Percentiles rank a stretch among this genome's conserved stretches.
These are phyloP conservation scores for Dictyostelium citrinum DNA, from an alignment of 78 protist species.

Conservation along the genomic window DNA sequence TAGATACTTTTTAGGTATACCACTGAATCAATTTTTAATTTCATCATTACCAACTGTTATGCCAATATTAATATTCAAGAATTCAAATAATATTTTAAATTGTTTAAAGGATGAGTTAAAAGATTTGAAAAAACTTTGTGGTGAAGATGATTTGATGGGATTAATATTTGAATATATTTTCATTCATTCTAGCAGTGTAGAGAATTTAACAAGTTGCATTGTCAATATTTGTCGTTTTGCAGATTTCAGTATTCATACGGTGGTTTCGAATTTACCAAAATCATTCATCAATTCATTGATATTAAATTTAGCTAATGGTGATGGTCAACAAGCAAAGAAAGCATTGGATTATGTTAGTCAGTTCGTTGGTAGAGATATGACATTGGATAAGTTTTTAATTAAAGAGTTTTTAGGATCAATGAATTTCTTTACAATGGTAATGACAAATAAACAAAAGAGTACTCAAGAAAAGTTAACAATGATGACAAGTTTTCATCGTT, in stretches of 20 bases:
- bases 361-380: neutral
- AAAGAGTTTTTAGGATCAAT: constrained; percentile 42
- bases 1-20: neutral
- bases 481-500: neutral
- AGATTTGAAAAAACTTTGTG: neutral
- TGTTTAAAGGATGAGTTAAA: neutral
- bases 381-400: neutral
- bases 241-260: neutral
- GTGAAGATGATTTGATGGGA: neutral
- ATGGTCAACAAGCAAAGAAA: neutral
- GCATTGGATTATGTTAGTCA: neutral
- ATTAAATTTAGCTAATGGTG: constrained; percentile 3
- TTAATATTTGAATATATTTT: constrained; percentile 21
- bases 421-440: constrained; percentile 34
- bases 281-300: neutral
- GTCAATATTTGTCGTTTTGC: neutral
- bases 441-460: constrained; percentile 7
- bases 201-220: neutral
- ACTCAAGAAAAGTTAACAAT: constrained; percentile 7
- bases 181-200: neutral
- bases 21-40: neutral
- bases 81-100: neutral
- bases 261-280: neutral
- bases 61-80: neutral
- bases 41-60: neutral